Conservation (phyloP, 805 yeast species). For the Candida coquimbonensis region DNA sequence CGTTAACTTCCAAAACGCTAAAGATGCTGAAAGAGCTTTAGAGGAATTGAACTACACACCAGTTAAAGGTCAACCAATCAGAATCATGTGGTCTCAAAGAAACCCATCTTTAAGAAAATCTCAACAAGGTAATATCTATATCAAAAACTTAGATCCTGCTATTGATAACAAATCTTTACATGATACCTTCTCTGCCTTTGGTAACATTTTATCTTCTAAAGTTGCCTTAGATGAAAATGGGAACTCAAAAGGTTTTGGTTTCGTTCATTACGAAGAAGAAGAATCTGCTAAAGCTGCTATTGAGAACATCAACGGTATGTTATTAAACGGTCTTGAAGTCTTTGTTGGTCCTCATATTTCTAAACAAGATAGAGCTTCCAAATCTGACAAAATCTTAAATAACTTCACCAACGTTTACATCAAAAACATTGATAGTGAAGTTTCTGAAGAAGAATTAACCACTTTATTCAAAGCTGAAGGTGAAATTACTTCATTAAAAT, state of each 20-base stretch:
- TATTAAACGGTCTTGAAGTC: constrained; percentile 91
- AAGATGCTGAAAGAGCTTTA: constrained; percentile 89
- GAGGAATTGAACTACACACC: constrained; percentile 92
- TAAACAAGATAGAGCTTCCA: constrained; percentile 89
- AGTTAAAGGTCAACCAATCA: constrained; percentile 93
- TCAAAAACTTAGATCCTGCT: constrained; percentile 96
- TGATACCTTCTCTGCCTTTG: constrained; percentile 96
- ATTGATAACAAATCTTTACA: constrained; percentile 98
- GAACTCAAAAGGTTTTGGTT: constrained; percentile 91
- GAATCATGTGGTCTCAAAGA: constrained; percentile 99
- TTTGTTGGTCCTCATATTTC: constrained; percentile 92
- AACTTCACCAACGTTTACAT: constrained; percentile 94
- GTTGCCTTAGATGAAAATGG: constrained; percentile 94
- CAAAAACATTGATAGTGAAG: constrained; percentile 76
- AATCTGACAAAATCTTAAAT: constrained; percentile 82
- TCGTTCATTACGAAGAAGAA: constrained; percentile 90
- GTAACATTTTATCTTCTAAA: constrained; percentile 92
- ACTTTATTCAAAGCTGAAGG: constrained; percentile 71
- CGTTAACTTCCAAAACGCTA: constrained; percentile 86
- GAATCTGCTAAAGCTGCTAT: constrained; percentile 93
- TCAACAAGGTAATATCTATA: constrained; percentile 95
- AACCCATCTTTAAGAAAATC: constrained; percentile 92
- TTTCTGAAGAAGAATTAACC: constrained; percentile 62
- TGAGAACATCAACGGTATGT: constrained; percentile 97
- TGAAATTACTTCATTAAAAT: constrained; percentile 74